Conservation (phyloP, 225 moss, liverwort and hornwort species). For the Lunularia cruciata region DNA sequence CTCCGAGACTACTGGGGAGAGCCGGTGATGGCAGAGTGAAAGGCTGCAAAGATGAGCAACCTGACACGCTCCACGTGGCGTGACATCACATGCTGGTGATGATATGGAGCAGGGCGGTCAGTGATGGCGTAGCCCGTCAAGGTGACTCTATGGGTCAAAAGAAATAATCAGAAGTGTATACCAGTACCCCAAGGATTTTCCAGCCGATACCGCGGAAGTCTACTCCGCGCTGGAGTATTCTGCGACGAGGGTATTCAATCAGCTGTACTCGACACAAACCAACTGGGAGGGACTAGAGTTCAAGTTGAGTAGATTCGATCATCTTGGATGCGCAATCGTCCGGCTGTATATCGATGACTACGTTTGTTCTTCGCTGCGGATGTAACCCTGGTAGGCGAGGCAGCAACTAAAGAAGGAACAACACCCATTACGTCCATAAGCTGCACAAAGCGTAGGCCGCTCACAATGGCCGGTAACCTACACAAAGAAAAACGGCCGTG, state of each 20-base stretch:
- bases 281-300: too few species aligned
- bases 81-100: conserved; percentile 6
- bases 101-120: neutral
- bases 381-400: neutral
- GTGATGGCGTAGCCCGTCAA: conserved; percentile 3
- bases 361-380: neutral
- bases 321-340: too few species aligned
- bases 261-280: too few species aligned
- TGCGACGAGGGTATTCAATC: too few species aligned
- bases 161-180: neutral
- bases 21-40: conserved; percentile 3
- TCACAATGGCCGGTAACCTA: too few species aligned
- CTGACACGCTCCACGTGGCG: conserved; percentile 13
- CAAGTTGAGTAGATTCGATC: too few species aligned
- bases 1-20: neutral
- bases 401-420: neutral
- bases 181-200: too few species aligned
- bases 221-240: too few species aligned
- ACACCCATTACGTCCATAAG: too few species aligned
- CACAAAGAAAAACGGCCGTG: too few species aligned
- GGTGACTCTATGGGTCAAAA: neutral
- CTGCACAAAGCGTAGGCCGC: too few species aligned
- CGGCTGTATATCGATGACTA: neutral
- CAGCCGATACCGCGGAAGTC: too few species aligned
- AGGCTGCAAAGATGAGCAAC: conserved; percentile 5